Evolutionary conservation across 2,329 filamentous ascomycete genomes (phyloP).

Genomic region (Whalleya microplaca): DNA sequence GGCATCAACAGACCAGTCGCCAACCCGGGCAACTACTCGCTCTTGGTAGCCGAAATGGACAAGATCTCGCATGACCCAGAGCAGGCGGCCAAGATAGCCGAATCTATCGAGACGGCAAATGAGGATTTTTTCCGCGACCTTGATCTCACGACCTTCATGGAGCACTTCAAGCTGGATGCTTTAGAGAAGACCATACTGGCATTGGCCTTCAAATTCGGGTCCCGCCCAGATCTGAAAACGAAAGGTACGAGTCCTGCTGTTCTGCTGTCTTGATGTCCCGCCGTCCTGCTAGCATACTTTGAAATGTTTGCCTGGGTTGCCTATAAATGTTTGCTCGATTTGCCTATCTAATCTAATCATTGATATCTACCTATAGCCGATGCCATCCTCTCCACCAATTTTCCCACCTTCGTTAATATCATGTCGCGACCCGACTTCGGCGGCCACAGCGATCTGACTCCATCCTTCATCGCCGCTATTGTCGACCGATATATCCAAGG

Average conservation of each 20-base stretch:
- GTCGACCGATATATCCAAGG: conserved; percentile 87
- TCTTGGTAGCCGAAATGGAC: conserved; percentile 81
- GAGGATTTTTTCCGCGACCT: conserved; percentile 96
- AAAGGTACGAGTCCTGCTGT: conserved; percentile 68
- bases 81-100: conserved; percentile 88
- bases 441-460: conserved; percentile 67
- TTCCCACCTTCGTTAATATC: conserved; percentile 75
- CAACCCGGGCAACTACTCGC: conserved; percentile 79
- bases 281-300: conserved; percentile 3
- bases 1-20: conserved; percentile 73
- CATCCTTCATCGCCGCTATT: conserved; percentile 75
- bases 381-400: conserved; percentile 83
- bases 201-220: conserved; percentile 83
- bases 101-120: conserved; percentile 87
- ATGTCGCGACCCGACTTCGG: conserved; percentile 68
- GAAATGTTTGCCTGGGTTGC: neutral
- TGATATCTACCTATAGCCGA: conserved; percentile 64
- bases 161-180: conserved; percentile 92
- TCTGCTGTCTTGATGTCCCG: too few relatives aligned
- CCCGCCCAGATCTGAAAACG: conserved; percentile 78
- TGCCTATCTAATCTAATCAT: conserved; percentile 23
- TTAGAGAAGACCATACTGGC: conserved; percentile 86
- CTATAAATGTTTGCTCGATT: too few relatives aligned
- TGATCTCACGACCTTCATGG: conserved; percentile 92
- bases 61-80: conserved; percentile 81